Evolutionary conservation across 805 yeast species (phyloP), one percentile per base, ranked within the genome.

Genomic region (Myxozyma udenii): DNA sequence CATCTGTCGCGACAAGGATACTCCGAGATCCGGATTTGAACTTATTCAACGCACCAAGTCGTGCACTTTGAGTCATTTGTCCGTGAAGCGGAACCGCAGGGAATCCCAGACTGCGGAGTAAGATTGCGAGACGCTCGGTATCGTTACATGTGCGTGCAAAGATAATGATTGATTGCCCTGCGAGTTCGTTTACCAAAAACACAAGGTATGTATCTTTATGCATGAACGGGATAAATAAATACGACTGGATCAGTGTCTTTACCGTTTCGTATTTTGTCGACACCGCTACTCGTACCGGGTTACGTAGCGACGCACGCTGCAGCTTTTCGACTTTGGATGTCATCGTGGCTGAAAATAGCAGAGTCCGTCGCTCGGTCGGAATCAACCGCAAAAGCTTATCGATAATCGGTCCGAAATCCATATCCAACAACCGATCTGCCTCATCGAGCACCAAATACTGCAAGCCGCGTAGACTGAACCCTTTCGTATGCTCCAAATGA

Each of bases 361-460:
- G 88, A 3, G 89, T 87, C 69, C 93, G 78, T 30, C 81, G 72
- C 56, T 87, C 84, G 36, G 79, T 76, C 6, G 98, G 98, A 37
- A 91, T 85, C 44, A 87, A 79, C 58, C 82, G 84, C 50, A 91
- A 74, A 57, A 91, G 86, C 66, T 85, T 85, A 65, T 88, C 96
- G 58, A 91, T 74, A 14, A 90, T 95, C 36, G 96, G 96, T 12
- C 96, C 97, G 64, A 91, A 91, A 67, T 91, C 98, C 86, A 91
- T 80, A 72, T 93, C 98, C 64, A 91, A 74, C 96, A 93, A 89
- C 78, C 98, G 86, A 76, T 93, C 98, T 67, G 98, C 98, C 79
- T 91, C 98, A 75, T 91, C 98, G 65, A 93, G 78, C 48, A 93
- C 97, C 69, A 93, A 81, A 73, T 87, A 93, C 71, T 86, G 87